Percentiles rank a stretch among this genome's conserved stretches.
Conservation (phyloP, 352 stramenopile genomes). For the Thraustochytrium sp. region DNA sequence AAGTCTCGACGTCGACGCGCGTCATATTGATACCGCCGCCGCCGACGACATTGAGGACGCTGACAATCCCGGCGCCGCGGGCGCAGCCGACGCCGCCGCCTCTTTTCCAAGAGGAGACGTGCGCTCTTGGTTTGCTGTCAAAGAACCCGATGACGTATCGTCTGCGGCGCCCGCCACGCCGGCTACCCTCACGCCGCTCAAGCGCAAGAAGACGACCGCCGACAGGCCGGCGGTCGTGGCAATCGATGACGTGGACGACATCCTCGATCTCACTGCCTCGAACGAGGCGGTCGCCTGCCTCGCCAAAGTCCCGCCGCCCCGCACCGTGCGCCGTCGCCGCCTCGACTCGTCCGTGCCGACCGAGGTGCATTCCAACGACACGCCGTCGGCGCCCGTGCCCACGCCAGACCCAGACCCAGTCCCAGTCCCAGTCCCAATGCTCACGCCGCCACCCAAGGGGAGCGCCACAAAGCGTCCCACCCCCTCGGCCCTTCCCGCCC, state of each 20-base stretch:
- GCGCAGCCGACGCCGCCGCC: too few relatives aligned
- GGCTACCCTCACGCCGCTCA: neutral
- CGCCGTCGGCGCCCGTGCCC: too few relatives aligned
- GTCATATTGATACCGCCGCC: neutral
- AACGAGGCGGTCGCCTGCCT: neutral
- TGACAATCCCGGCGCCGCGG: neutral
- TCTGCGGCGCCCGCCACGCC: neutral
- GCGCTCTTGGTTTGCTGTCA: slow-evolving; percentile 29
- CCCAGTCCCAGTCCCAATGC: too few relatives aligned
- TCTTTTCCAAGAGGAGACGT: slow-evolving; percentile 34
- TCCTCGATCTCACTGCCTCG: neutral
- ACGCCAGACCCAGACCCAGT: too few relatives aligned
- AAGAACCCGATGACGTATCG: too few relatives aligned
- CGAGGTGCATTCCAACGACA: too few relatives aligned
- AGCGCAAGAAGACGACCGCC: neutral
- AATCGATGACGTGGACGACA: neutral
- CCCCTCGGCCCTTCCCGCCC: neutral
- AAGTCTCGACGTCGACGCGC: neutral
- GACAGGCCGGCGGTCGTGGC: neutral
- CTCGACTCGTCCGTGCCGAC: too few relatives aligned
- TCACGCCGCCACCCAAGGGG: too few relatives aligned
- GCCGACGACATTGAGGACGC: neutral
- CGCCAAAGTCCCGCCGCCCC: neutral
- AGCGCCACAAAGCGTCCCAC: too few relatives aligned
- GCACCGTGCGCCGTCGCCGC: too few relatives aligned